Conservation (phyloP, 2,329 filamentous ascomycete species). For the Kalmusia sp. region DNA sequence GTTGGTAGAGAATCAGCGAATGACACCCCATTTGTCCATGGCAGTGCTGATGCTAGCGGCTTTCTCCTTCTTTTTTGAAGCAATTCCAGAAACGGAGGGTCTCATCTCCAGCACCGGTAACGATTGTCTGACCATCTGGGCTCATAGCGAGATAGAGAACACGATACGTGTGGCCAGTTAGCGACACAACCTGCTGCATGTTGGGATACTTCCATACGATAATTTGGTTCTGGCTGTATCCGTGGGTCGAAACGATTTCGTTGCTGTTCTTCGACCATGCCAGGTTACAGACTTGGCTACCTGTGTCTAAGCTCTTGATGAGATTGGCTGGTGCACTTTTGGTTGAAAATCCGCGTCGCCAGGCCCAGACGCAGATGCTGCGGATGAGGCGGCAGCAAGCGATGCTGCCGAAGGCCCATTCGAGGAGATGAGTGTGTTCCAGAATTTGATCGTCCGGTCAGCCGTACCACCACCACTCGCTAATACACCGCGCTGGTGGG, state of each 20-base stretch:
- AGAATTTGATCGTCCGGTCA: constrained; percentile 96
- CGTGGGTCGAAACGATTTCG: constrained; percentile 95
- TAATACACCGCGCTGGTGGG: constrained; percentile 91
- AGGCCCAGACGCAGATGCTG: constrained; percentile 40
- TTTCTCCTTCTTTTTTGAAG: constrained; percentile 82
- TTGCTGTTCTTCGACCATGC: constrained; percentile 98
- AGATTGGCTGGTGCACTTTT: constrained; percentile 51
- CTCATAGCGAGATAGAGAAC: constrained; percentile 98
- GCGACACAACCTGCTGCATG: constrained; percentile 94
- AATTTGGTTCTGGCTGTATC: constrained; percentile 97
- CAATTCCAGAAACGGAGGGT: constrained; percentile 97
- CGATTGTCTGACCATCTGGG: constrained; percentile 90
- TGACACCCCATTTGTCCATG: constrained; percentile 82
- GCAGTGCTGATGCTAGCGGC: constrained; percentile 59
- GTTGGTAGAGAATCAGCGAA: constrained; percentile 59
- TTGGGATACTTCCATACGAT: constrained; percentile 99
- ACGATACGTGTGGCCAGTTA: constrained; percentile 96
- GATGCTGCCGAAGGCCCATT: constrained; percentile 49
- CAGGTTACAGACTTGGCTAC: constrained; percentile 98
- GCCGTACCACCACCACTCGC: constrained; percentile 95
- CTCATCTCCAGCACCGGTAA: constrained; percentile 95
- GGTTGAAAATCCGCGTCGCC: constrained; percentile 39
- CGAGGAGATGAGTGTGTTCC: constrained; percentile 87
- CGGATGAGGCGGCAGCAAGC: constrained; percentile 46
- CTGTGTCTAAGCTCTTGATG: constrained; percentile 87